phyloP scores from a whole-genome alignment of 2,329 filamentous ascomycete species.

The Penicillium expansum region DNA sequence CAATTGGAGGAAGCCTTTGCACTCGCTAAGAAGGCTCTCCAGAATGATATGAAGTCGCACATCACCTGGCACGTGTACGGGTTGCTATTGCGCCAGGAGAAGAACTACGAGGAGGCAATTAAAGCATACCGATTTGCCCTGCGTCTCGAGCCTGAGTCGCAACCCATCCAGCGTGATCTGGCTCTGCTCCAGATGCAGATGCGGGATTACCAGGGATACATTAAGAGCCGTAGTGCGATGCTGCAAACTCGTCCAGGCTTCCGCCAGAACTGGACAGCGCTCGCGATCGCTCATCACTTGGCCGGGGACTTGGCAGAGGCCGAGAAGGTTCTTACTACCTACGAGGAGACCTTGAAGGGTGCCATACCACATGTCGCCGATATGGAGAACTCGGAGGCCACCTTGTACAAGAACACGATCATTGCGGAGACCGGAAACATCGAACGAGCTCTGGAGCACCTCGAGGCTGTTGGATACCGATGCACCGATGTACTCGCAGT shows the following conservation, averaged over 20 bases:
- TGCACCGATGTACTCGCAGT: constrained; percentile 81
- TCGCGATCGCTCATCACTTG: constrained; percentile 89
- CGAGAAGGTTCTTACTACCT: constrained; percentile 85
- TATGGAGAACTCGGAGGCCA: constrained; percentile 88
- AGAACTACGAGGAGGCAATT: constrained; percentile 98
- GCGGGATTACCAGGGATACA: constrained; percentile 90
- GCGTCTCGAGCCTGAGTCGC: constrained; percentile 86
- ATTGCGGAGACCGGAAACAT: constrained; percentile 87
- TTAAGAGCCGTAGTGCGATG: constrained; percentile 85
- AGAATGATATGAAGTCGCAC: constrained; percentile 97
- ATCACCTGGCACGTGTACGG: constrained; percentile 99
- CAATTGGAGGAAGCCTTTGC: constrained; percentile 93
- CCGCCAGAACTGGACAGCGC: constrained; percentile 94
- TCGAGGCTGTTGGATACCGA: constrained; percentile 72
- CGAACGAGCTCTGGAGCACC: constrained; percentile 78
- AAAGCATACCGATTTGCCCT: constrained; percentile 98
- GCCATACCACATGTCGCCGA: constrained; percentile 72
- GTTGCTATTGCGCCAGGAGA: constrained; percentile 83
- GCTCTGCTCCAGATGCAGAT: constrained; percentile 94
- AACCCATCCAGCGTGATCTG: constrained; percentile 90
- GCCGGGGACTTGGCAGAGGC: constrained; percentile 81
- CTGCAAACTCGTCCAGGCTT: constrained; percentile 76
- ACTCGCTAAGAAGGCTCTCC: constrained; percentile 86
- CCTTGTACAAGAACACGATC: constrained; percentile 91
- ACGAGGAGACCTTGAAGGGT: constrained; percentile 87